phyloP scores from a whole-genome alignment of 768 basidiomycete species.

The Mycena galericulata region DNA sequence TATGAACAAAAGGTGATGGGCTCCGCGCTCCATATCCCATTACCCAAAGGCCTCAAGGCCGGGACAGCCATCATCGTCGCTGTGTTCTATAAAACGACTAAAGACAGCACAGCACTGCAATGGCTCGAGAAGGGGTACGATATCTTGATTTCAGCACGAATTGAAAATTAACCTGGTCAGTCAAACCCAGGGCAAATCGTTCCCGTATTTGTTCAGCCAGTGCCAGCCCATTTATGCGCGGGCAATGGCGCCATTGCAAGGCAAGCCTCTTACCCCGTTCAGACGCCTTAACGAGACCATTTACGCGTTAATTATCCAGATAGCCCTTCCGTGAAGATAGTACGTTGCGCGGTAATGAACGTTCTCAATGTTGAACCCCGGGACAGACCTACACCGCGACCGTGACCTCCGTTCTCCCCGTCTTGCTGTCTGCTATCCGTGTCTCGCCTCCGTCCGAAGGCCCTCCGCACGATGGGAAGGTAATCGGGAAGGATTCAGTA shows the following conservation, averaged over 20 bases:
- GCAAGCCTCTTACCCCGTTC: constrained; percentile 52
- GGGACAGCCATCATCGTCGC: constrained; percentile 66
- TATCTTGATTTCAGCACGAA: no score
- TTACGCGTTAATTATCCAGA: constrained; percentile 62
- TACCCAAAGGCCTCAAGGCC: constrained; percentile 56
- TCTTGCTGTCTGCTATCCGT: constrained; percentile 87
- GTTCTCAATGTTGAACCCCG: no score
- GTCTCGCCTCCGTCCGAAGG: constrained; percentile 80
- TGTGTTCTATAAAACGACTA: constrained; percentile 79
- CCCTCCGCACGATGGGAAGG: constrained; percentile 78
- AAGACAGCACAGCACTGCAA: constrained; percentile 81
- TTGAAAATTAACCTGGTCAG: no score
- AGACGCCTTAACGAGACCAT: constrained; percentile 1
- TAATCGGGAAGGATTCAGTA: constrained; percentile 78
- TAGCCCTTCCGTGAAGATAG: constrained; percentile 89
- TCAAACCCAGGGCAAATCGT: constrained; percentile 88
- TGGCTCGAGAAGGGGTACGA: constrained; percentile 89
- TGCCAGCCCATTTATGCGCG: constrained; percentile 94
- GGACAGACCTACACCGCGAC: constrained; percentile 88
- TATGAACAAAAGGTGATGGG: no score
- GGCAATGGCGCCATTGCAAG: constrained; percentile 83
- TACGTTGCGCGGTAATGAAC: constrained; percentile 39
- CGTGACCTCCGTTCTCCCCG: constrained; percentile 83
- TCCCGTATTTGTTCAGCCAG: constrained; percentile 93
- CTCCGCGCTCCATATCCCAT: constrained; percentile 72